Evolutionary conservation across 2,329 filamentous ascomycete species (phyloP).

Genomic region (Dactylellina leptospora): DNA sequence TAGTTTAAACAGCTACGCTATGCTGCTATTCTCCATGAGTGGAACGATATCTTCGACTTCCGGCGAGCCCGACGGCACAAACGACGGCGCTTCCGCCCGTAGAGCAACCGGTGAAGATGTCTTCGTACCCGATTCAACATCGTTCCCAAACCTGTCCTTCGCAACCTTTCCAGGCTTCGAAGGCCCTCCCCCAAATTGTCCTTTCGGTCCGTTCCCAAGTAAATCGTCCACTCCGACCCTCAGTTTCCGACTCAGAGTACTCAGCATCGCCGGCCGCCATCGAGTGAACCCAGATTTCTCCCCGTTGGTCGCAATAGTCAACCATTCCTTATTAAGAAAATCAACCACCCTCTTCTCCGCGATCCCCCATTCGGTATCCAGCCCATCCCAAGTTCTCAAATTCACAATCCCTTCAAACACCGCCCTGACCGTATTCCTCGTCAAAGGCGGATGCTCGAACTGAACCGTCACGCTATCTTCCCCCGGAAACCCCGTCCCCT

Average conservation of each 20-base stretch:
- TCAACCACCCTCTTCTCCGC: conserved; percentile 44
- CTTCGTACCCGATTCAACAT: conserved; percentile 14
- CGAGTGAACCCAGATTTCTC: conserved; percentile 30
- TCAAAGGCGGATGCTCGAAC: conserved; percentile 41
- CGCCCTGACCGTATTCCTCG: conserved; percentile 28
- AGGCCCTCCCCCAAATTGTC: background rate
- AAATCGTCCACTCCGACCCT: conserved; percentile 28
- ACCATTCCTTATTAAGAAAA: conserved; percentile 43
- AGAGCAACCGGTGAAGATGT: background rate
- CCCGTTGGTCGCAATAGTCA: conserved; percentile 33
- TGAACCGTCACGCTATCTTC: conserved; percentile 6
- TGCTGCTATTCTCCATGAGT: background rate
- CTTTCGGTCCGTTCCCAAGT: conserved; percentile 15
- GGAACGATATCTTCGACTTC: background rate
- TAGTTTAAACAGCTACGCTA: background rate
- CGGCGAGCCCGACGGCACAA: conserved; percentile 16
- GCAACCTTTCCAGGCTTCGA: background rate
- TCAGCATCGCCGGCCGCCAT: conserved; percentile 43
- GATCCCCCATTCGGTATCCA: conserved; percentile 19
- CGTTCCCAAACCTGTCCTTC: conserved; percentile 44
- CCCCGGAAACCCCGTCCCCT: background rate
- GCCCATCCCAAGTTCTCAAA: conserved; percentile 27
- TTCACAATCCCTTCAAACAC: conserved; percentile 47
- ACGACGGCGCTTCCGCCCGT: conserved; percentile 32
- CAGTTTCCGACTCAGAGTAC: conserved; percentile 26